Evolutionary conservation across 306 rosid species (phyloP).

Genomic region (Acmispon strigosus): DNA sequence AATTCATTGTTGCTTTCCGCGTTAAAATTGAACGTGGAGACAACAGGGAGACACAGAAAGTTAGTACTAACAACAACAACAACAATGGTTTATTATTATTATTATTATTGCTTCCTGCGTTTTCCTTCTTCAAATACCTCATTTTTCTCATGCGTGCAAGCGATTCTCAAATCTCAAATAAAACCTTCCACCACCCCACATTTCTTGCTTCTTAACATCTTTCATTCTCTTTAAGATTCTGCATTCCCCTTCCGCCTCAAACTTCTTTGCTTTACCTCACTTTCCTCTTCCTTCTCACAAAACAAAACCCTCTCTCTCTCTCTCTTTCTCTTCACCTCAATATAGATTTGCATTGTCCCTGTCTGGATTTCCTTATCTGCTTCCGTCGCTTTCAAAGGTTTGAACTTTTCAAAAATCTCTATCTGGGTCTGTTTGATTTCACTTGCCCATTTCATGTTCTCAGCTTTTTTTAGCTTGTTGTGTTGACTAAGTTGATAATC

Average conservation of each 20-base stretch:
- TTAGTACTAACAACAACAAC: neutral
- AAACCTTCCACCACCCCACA: neutral
- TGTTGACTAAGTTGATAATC: neutral
- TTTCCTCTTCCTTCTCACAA: neutral
- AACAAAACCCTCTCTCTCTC: neutral
- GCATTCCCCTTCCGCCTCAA: constrained; percentile 38
- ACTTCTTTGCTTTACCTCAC: neutral
- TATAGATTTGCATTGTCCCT: constrained; percentile 26
- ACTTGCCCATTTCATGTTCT: constrained; percentile 9
- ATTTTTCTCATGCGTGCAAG: constrained; percentile 84
- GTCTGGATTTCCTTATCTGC: neutral
- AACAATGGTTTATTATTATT: neutral
- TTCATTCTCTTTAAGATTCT: constrained; percentile 50
- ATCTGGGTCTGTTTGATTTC: constrained; percentile 31
- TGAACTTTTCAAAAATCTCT: constrained; percentile 21
- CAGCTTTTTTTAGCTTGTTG: neutral
- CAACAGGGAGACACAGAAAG: neutral
- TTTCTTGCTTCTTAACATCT: constrained; percentile 32
- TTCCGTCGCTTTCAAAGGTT: constrained; percentile 42
- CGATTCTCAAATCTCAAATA: constrained; percentile 36
- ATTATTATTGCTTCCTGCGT: constrained; percentile 72
- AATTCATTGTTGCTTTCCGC: constrained; percentile 46
- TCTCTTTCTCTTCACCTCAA: neutral
- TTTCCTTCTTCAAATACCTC: constrained; percentile 43
- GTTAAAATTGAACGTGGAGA: constrained; percentile 31